Conservation (phyloP, 1,284 basidiomycete species). For the Trichosporon coremiiforme region DNA sequence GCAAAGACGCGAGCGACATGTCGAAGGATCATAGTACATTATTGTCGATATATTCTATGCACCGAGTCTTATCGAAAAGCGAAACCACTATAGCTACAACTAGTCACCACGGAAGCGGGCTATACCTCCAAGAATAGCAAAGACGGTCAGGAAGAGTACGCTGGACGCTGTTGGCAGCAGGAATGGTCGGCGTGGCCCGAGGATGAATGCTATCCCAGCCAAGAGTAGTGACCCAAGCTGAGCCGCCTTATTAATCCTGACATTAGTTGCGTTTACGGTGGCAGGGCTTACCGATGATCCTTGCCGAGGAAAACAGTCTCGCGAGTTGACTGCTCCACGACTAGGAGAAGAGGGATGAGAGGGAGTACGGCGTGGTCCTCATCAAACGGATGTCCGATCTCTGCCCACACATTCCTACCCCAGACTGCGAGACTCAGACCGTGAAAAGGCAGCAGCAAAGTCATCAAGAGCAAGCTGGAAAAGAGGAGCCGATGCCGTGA, state of each 20-base stretch:
- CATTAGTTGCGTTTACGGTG: too few species aligned
- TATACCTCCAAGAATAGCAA: background rate
- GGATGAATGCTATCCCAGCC: background rate
- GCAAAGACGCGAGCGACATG: too few species aligned
- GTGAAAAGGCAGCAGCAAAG: slow-evolving; percentile 76
- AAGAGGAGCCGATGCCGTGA: slow-evolving; percentile 43
- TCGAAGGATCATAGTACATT: too few species aligned
- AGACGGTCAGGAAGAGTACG: background rate
- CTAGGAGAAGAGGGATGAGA: slow-evolving; percentile 31
- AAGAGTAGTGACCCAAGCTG: background rate
- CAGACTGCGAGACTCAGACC: slow-evolving; percentile 83
- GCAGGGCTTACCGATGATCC: background rate
- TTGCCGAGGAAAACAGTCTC: background rate
- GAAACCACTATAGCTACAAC: too few species aligned
- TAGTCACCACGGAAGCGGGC: background rate
- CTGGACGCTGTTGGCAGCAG: background rate
- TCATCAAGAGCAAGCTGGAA: slow-evolving; percentile 74
- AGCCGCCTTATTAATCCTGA: background rate
- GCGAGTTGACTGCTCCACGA: slow-evolving; percentile 49
- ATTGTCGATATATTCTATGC: too few species aligned
- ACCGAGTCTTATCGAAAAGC: too few species aligned
- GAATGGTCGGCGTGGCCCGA: slow-evolving; percentile 1
- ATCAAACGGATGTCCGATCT: slow-evolving; percentile 32
- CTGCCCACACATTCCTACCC: slow-evolving; percentile 67
- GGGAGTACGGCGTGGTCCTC: slow-evolving; percentile 36